Conservation (phyloP, 228 moss, liverwort and hornwort species). For the Sphagnum fallax region DNA sequence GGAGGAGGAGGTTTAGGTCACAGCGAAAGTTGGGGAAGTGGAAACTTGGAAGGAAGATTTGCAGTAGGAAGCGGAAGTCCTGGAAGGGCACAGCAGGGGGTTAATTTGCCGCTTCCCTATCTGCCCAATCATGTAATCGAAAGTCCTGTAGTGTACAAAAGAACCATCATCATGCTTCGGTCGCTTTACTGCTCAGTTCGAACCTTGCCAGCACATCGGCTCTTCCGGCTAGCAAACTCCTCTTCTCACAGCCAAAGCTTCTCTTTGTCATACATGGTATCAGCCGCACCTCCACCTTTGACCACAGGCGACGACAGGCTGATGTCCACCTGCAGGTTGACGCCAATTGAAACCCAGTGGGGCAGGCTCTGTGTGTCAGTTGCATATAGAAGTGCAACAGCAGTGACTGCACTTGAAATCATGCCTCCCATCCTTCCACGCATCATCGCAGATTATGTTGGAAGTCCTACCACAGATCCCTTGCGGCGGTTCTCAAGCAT, state of each 20-base stretch:
- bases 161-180: conserved; percentile 91
- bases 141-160: conserved; percentile 87
- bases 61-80: conserved; percentile 15
- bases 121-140: conserved; percentile 68
- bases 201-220: conserved; percentile 83
- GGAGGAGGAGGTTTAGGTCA: conserved; percentile 14
- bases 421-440: conserved; percentile 77
- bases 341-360: conserved; percentile 91
- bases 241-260: conserved; percentile 93
- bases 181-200: conserved; percentile 90
- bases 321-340: conserved; percentile 71
- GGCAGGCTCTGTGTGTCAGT: conserved; percentile 72
- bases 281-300: conserved; percentile 44
- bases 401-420: conserved; percentile 90
- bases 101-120: conserved; percentile 33
- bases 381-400: conserved; percentile 81
- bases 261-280: conserved; percentile 69
- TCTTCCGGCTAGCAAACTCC: conserved; percentile 81
- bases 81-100: conserved; percentile 24
- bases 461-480: conserved; percentile 92
- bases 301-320: conserved; percentile 68
- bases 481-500: conserved; percentile 69
- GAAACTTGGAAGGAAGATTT: conserved; percentile 5
- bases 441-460: conserved; percentile 86
- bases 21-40: not conserved